Evolutionary conservation across 1,284 basidiomycete genomes (phyloP).

Genomic region (Marasmius fiardii): DNA sequence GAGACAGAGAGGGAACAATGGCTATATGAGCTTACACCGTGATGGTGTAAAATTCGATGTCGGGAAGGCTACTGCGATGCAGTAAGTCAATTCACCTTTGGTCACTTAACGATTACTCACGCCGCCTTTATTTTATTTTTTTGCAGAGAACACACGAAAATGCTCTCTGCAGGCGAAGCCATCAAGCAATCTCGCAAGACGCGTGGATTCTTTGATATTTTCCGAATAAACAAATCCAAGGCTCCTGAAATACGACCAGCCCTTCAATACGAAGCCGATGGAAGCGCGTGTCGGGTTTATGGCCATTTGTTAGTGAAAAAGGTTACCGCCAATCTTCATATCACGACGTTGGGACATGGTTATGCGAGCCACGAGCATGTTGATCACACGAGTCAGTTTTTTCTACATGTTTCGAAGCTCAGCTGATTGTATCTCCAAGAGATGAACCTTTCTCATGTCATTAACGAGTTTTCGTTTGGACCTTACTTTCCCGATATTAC

Average conservation of each 20-base stretch:
- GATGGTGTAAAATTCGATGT: slow-evolving; percentile 87
- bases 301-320: slow-evolving; percentile 87
- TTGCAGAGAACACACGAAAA: slow-evolving; percentile 55
- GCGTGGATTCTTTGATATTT: slow-evolving; percentile 60
- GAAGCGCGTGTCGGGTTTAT: slow-evolving; percentile 79
- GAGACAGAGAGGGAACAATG: slow-evolving; percentile 29
- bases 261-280: slow-evolving; percentile 64
- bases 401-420: slow-evolving; percentile 8
- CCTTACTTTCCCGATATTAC: slow-evolving; percentile 94
- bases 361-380: slow-evolving; percentile 88
- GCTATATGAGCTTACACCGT: slow-evolving; percentile 62
- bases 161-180: slow-evolving; percentile 66
- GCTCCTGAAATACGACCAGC: slow-evolving; percentile 59
- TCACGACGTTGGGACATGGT: slow-evolving; percentile 93
- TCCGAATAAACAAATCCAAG: slow-evolving; percentile 38
- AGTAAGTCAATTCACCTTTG: slow-evolving; percentile 35
- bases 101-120: neutral
- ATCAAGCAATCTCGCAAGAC: slow-evolving; percentile 68
- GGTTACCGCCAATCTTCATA: slow-evolving; percentile 89
- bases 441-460: slow-evolving; percentile 97
- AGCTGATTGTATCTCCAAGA: slow-evolving; percentile 39
- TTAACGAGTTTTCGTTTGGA: slow-evolving; percentile 96
- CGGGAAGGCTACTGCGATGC: slow-evolving; percentile 74
- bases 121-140: slow-evolving; percentile 3
- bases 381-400: slow-evolving; percentile 69